phyloP scores from a whole-genome alignment of 345 rosid species.

The Litchi chinensis region DNA sequence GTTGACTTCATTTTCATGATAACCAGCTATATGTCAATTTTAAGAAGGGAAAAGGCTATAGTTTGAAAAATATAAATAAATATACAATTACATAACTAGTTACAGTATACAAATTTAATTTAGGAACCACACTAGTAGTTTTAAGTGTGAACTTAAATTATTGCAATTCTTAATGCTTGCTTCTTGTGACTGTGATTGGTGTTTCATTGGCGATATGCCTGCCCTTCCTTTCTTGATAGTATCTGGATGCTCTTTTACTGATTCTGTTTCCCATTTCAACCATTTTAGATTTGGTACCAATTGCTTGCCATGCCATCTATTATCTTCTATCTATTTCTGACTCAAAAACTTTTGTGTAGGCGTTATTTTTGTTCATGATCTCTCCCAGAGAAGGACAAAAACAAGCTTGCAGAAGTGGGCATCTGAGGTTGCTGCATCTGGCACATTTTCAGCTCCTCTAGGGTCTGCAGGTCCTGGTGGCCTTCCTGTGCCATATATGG shows the following conservation, averaged over 20 bases:
- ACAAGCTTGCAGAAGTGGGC: conserved; percentile 98
- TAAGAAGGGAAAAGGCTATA: background rate
- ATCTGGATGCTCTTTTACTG: background rate
- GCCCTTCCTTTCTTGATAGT: background rate
- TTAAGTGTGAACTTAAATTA: background rate
- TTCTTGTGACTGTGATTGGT: background rate
- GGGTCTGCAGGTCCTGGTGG: conserved; percentile 95
- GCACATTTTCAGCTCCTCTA: conserved; percentile 94
- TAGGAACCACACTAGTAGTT: background rate
- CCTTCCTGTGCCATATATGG: conserved; percentile 94
- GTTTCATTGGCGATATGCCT: background rate
- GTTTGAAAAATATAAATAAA: background rate
- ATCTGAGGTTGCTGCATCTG: conserved; percentile 77
- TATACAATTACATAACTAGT: background rate
- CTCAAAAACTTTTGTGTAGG: conserved; percentile 48
- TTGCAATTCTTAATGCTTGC: background rate
- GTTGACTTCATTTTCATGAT: conserved; percentile 18
- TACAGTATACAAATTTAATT: background rate
- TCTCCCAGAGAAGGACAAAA: conserved; percentile 96
- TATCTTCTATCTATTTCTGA: conserved; percentile 7
- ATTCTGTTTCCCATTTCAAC: background rate
- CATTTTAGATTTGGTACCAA: background rate
- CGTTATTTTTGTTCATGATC: conserved; percentile 96
- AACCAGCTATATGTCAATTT: background rate
- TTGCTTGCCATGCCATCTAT: conserved; percentile 8